phyloP scores from a whole-genome alignment of 73 alveolate genomes.

The Tetrahymena malaccensis region DNA sequence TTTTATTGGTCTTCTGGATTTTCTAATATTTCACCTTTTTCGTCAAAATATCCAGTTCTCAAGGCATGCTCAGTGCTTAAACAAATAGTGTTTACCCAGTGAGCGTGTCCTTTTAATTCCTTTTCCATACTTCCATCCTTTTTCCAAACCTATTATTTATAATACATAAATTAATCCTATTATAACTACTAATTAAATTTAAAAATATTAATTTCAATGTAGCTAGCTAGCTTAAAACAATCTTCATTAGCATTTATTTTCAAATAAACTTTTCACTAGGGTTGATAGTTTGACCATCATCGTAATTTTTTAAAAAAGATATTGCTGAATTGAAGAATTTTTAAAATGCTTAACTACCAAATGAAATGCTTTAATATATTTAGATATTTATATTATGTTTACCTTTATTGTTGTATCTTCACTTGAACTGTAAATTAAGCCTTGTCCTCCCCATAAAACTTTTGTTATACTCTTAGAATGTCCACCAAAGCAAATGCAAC shows the following conservation, averaged over 20 bases:
- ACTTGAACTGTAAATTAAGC: slow-evolving; percentile 87
- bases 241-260: too few relatives aligned
- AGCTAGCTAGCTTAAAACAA: too few relatives aligned
- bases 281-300: too few relatives aligned
- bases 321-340: too few relatives aligned
- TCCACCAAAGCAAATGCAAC: slow-evolving; percentile 62
- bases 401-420: slow-evolving; percentile 91
- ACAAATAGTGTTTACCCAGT: slow-evolving; percentile 84
- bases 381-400: background rate
- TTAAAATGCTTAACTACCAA: too few relatives aligned
- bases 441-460: slow-evolving; percentile 95
- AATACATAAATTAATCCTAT: too few relatives aligned
- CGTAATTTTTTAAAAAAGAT: too few relatives aligned
- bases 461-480: slow-evolving; percentile 96
- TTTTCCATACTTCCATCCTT: slow-evolving; percentile 66
- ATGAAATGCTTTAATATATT: slow-evolving; percentile 35
- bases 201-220: too few relatives aligned
- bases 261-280: too few relatives aligned
- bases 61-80: slow-evolving; percentile 51
- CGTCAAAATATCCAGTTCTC: slow-evolving; percentile 71
- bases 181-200: too few relatives aligned
- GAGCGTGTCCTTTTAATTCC: slow-evolving; percentile 91
- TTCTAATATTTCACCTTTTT: slow-evolving; percentile 56
- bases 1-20: slow-evolving; percentile 45
- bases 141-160: slow-evolving; percentile 75